Conservation (phyloP, 331 rosid genomes). For the Acacia concinna region DNA sequence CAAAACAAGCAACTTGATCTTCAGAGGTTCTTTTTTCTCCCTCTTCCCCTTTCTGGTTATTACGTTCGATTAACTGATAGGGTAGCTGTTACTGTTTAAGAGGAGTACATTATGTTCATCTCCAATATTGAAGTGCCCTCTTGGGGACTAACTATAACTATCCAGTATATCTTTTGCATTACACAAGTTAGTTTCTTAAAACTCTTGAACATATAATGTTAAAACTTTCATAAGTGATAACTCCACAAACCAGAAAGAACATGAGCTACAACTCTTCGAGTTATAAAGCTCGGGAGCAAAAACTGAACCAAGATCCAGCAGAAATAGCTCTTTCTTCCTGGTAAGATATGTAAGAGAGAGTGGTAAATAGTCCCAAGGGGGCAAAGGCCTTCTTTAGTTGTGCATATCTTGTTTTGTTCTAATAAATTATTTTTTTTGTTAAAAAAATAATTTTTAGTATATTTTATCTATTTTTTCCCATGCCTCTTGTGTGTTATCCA, state of each 20-base stretch:
- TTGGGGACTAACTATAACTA: background rate
- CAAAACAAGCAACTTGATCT: slow-evolving; percentile 56
- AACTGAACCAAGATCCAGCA: background rate
- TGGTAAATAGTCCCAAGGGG: background rate
- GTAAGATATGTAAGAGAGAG: background rate
- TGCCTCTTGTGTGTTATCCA: background rate
- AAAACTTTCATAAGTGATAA: background rate
- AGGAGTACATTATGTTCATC: background rate
- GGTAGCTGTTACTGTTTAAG: background rate
- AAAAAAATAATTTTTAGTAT: background rate
- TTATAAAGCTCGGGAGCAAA: background rate
- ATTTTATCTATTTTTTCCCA: too few relatives aligned
- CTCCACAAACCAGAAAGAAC: background rate
- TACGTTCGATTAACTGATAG: background rate
- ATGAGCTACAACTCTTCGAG: background rate
- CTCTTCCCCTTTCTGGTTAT: background rate
- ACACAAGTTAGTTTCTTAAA: background rate
- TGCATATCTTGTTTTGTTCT: background rate
- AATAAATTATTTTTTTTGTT: background rate
- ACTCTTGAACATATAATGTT: background rate
- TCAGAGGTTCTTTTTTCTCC: slow-evolving; percentile 49
- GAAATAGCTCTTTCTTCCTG: background rate
- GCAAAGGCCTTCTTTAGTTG: background rate
- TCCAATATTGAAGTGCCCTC: background rate
- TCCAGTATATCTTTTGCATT: background rate